A percentile compares a stretch with the other conserved stretches of the same genome.
phyloP scores from a whole-genome alignment of 192 early-diverging fungal species.

The Linnemannia exigua region DNA sequence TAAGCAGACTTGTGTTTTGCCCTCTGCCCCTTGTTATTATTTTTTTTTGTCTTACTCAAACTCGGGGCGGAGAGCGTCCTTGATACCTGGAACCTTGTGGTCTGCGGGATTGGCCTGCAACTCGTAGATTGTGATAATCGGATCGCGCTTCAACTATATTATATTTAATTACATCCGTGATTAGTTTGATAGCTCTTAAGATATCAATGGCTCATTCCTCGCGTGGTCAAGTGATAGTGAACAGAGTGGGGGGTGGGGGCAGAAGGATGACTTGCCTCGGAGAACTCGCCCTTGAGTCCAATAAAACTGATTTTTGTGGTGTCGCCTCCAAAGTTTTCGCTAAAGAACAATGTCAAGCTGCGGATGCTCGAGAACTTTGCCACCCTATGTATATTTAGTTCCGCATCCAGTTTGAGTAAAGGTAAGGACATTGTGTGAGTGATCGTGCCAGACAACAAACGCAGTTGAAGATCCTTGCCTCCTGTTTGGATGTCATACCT shows the following conservation, averaged over 20 bases:
- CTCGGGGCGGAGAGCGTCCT: constrained; percentile 61
- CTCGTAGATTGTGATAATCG: constrained; percentile 82
- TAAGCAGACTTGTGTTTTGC: too few species aligned
- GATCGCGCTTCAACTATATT: constrained; percentile 70
- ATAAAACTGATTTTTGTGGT: constrained; percentile 83
- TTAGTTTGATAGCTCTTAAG: not conserved
- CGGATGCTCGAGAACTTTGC: constrained; percentile 86
- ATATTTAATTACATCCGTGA: not conserved
- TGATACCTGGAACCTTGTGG: constrained; percentile 71
- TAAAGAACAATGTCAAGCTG: constrained; percentile 86
- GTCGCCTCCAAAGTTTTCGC: constrained; percentile 84
- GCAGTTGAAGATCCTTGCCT: not conserved
- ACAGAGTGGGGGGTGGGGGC: not conserved
- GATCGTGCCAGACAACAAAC: not conserved
- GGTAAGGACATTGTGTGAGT: not conserved
- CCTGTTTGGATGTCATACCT: constrained; percentile 35
- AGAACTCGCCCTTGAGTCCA: constrained; percentile 95
- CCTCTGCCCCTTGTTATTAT: too few species aligned
- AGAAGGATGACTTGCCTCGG: constrained; percentile 61
- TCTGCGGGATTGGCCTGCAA: constrained; percentile 79
- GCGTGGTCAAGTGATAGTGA: too few species aligned
- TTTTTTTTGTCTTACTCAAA: constrained; percentile 67
- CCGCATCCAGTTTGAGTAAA: not conserved
- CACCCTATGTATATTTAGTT: constrained; percentile 50
- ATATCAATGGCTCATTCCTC: not conserved